Conservation (phyloP, 441 rosid genomes). For the Pelargonium myrrhifolium region DNA sequence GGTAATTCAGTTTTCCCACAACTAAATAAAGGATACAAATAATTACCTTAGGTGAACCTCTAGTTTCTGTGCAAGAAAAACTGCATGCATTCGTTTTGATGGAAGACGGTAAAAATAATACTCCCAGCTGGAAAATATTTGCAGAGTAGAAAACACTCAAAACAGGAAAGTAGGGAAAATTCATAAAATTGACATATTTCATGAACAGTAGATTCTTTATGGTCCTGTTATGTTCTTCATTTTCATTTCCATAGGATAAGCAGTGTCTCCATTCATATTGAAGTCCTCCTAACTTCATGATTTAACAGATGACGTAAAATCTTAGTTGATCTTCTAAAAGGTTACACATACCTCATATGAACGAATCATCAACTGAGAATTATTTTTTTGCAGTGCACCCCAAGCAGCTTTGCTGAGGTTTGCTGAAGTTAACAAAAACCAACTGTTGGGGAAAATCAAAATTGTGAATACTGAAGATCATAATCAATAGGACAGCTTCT, state of each 20-base stretch:
- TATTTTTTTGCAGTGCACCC: constrained; percentile 93
- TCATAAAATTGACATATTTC: neutral
- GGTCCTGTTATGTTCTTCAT: too few relatives aligned
- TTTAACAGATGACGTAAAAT: too few relatives aligned
- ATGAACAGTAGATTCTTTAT: too few relatives aligned
- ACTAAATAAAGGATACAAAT: neutral
- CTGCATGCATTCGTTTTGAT: constrained; percentile 20
- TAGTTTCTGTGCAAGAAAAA: constrained; percentile 54
- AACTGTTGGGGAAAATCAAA: constrained; percentile 33
- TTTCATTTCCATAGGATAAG: too few relatives aligned
- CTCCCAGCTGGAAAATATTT: constrained; percentile 54
- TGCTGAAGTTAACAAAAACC: constrained; percentile 83
- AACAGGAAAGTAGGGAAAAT: neutral
- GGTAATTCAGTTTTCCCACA: neutral
- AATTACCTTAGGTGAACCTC: constrained; percentile 31
- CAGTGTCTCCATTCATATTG: too few relatives aligned
- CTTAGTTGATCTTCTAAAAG: too few relatives aligned
- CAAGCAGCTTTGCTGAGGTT: constrained; percentile 97
- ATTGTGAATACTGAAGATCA: neutral
- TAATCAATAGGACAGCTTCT: neutral
- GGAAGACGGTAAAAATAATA: constrained; percentile 56
- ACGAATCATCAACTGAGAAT: constrained; percentile 88
- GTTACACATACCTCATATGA: constrained; percentile 65
- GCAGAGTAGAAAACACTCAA: neutral
- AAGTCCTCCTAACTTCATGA: too few relatives aligned